Evolutionary conservation across 164 flowering plant genomes (phyloP).

Genomic region (Magnolia changhungtana): DNA sequence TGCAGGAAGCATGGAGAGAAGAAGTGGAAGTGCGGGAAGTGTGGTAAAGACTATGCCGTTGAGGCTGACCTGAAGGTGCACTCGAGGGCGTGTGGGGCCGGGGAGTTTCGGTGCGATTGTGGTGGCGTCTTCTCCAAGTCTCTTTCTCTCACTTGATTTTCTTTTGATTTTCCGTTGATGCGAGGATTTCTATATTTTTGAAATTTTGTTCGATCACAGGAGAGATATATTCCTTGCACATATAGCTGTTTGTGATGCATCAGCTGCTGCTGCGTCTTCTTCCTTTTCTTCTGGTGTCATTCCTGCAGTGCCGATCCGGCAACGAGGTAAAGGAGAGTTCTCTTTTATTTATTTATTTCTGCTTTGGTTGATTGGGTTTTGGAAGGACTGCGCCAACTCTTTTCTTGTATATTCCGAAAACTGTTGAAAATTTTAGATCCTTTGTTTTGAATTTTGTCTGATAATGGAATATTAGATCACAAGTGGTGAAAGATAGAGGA

Average conservation of each 20-base stretch:
- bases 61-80: conserved; percentile 94
- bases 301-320: background rate
- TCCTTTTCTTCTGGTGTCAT: background rate
- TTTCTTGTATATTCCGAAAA: too few relatives aligned
- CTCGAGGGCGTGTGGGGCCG: conserved; percentile 88
- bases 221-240: background rate
- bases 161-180: background rate
- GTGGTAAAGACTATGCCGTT: conserved; percentile 89
- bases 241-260: background rate
- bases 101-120: conserved; percentile 93
- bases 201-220: background rate
- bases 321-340: background rate
- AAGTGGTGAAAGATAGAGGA: too few relatives aligned
- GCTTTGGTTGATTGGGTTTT: too few relatives aligned
- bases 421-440: too few relatives aligned
- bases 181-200: background rate
- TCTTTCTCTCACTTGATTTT: background rate
- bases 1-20: conserved; percentile 76
- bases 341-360: too few relatives aligned
- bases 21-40: conserved; percentile 86
- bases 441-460: too few relatives aligned
- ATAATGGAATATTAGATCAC: too few relatives aligned
- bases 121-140: conserved; percentile 94
- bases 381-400: too few relatives aligned
- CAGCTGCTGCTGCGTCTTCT: background rate